Evolutionary conservation across 2,329 filamentous ascomycete species (phyloP).

Genomic region (Hortaea sp.): DNA sequence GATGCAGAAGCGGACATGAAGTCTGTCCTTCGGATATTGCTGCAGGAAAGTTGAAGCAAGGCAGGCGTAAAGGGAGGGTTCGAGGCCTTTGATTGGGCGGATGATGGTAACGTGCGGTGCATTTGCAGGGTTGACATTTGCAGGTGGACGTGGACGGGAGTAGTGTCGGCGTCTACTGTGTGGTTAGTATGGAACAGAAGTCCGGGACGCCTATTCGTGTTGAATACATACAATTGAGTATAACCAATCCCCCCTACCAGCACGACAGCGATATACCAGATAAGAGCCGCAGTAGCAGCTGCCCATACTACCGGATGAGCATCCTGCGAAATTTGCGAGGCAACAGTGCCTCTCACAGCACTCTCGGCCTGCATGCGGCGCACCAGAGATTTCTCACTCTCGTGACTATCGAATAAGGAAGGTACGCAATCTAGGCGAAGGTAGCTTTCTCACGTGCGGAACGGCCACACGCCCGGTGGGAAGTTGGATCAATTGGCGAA

Average conservation of each 20-base stretch:
- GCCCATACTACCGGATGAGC: slow-evolving; percentile 14
- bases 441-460: no score
- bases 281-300: slow-evolving; percentile 18
- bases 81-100: slow-evolving; percentile 84
- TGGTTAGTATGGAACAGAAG: slow-evolving; percentile 1
- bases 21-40: slow-evolving; percentile 63
- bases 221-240: slow-evolving; percentile 44
- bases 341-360: neutral
- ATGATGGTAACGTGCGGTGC: slow-evolving; percentile 82
- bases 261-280: slow-evolving; percentile 38
- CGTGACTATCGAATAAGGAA: neutral
- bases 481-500: no score
- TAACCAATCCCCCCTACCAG: slow-evolving; percentile 50
- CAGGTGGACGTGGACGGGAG: slow-evolving; percentile 29
- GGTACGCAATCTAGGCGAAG: neutral
- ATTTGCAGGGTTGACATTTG: slow-evolving; percentile 26
- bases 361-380: neutral
- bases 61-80: slow-evolving; percentile 84
- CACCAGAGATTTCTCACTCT: neutral
- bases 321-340: neutral
- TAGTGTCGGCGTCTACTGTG: slow-evolving; percentile 44
- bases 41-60: slow-evolving; percentile 78
- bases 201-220: neutral
- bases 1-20: slow-evolving; percentile 77
- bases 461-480: no score